phyloP scores from a whole-genome alignment of 2,329 filamentous ascomycete genomes.

The Helotiales sp. region DNA sequence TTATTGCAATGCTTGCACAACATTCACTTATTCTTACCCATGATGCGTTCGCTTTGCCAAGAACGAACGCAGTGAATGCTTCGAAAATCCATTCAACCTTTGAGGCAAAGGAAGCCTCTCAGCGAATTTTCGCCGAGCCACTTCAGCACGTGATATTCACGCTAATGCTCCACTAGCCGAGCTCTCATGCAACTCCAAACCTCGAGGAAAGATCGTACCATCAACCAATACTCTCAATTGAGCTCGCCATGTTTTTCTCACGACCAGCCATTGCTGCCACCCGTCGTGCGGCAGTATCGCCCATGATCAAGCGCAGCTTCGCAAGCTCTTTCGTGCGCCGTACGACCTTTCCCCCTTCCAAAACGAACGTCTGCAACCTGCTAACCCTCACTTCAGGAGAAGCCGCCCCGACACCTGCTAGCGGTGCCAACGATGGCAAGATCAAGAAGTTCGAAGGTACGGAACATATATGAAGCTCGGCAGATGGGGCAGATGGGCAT shows the following conservation, averaged over 20 bases:
- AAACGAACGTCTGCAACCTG: conserved; percentile 9
- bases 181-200: background rate
- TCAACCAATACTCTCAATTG: conserved; percentile 24
- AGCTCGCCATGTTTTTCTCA: conserved; percentile 60
- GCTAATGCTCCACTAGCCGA: background rate
- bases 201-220: conserved; percentile 10
- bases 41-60: too few species aligned
- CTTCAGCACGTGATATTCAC: background rate
- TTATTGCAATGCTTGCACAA: too few species aligned
- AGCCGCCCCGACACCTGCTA: conserved; percentile 23
- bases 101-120: too few species aligned
- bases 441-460: conserved; percentile 37
- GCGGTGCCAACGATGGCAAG: conserved; percentile 26
- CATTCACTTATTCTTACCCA: too few species aligned
- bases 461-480: conserved; percentile 6
- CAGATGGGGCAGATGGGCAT: too few species aligned
- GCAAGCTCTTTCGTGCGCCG: conserved; percentile 60
- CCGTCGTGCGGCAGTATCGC: conserved; percentile 56
- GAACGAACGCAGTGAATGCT: too few species aligned
- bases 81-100: too few species aligned
- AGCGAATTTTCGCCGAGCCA: too few species aligned
- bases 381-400: conserved; percentile 27
- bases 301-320: conserved; percentile 58
- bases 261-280: conserved; percentile 61
- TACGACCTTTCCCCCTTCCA: conserved; percentile 44